Base-by-base conservation (phyloP, 139 green algal species). In the Micractinium conductrix region DNA sequence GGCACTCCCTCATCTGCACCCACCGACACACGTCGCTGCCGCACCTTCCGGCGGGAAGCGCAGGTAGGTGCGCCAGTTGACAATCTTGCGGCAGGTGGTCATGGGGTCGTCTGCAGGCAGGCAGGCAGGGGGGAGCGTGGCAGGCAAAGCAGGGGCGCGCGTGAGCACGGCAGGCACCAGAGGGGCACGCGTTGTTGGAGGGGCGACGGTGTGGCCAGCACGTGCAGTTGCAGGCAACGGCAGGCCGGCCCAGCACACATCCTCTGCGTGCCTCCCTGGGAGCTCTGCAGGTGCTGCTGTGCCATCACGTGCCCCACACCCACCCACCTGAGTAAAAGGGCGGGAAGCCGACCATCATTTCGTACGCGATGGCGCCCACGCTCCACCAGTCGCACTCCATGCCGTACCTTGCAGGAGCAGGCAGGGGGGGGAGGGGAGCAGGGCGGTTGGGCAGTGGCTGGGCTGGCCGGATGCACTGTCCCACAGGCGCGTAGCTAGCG, bases 371-470 rank as follows among this genome's bases (percentile, higher is more conserved):
- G 24, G 96, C 97, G 1, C 97, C 97, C 74, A 99, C 74, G n/a
- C 85, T 95, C 97, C 97, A 99, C 96, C 97, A 99, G 89, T 99
- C 97, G 88, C 95, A 98, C 90, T 99, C 97, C 91, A 98, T 94
- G 82, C 97, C 97, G 85, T 99, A 99, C n/a, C 89, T 71, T 35
- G 38, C 3, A 1, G 7, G 14, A 17, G 65, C 28, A 72, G 35
- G 65, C 53, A 62, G 19, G 26, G 53, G 53, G 53, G 53, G 53
- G 53, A 22, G 19, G 26, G 24, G 53, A 28, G 53, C 19, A 62
- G n/a, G n/a, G n/a, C n/a, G n/a, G n/a, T n/a, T n/a, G n/a, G n/a
- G n/a, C n/a, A n/a, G n/a, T n/a, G n/a, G n/a, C n/a, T n/a, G n/a
- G n/a, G n/a, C n/a, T n/a, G n/a, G n/a, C n/a, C n/a, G n/a, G n/a